A percentile compares a stretch with the other conserved stretches of the same genome.
phyloP scores from a whole-genome alignment of 768 basidiomycete species.

The Suillus plorans region DNA sequence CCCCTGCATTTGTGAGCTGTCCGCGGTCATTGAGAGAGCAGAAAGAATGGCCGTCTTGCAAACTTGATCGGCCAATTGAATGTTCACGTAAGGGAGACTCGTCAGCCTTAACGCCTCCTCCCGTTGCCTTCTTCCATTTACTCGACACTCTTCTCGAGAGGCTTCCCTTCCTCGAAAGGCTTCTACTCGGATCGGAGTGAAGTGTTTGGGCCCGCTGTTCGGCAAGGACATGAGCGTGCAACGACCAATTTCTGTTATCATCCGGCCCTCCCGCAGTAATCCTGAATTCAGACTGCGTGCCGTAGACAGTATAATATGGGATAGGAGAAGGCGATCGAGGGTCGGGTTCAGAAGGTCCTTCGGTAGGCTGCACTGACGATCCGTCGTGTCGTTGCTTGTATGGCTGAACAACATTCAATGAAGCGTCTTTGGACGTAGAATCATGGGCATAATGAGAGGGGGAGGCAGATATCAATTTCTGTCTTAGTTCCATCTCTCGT shows the following conservation, averaged over 20 bases:
- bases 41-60: slow-evolving; percentile 28
- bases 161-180: slow-evolving; percentile 10
- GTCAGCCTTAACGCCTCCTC: slow-evolving; percentile 14
- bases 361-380: slow-evolving; percentile 8
- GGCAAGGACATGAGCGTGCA: slow-evolving; percentile 8
- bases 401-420: slow-evolving; percentile 44
- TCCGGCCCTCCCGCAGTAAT: slow-evolving; percentile 45
- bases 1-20: slow-evolving; percentile 19
- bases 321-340: slow-evolving; percentile 19
- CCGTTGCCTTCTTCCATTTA: slow-evolving; percentile 30
- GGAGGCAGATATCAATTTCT: background rate
- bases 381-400: slow-evolving; percentile 38
- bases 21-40: slow-evolving; percentile 4
- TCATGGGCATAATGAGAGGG: background rate
- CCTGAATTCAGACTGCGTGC: slow-evolving; percentile 43
- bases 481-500: background rate
- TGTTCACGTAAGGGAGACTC: slow-evolving; percentile 26
- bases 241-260: slow-evolving; percentile 26
- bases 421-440: background rate
- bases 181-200: slow-evolving; percentile 12
- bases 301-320: slow-evolving; percentile 62
- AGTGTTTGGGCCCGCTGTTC: slow-evolving; percentile 2
- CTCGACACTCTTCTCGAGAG: slow-evolving; percentile 38
- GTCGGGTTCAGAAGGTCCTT: slow-evolving; percentile 25
- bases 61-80: slow-evolving; percentile 28